Evolutionary conservation across 306 rosid species (phyloP).

Genomic region (Urtica urens): DNA sequence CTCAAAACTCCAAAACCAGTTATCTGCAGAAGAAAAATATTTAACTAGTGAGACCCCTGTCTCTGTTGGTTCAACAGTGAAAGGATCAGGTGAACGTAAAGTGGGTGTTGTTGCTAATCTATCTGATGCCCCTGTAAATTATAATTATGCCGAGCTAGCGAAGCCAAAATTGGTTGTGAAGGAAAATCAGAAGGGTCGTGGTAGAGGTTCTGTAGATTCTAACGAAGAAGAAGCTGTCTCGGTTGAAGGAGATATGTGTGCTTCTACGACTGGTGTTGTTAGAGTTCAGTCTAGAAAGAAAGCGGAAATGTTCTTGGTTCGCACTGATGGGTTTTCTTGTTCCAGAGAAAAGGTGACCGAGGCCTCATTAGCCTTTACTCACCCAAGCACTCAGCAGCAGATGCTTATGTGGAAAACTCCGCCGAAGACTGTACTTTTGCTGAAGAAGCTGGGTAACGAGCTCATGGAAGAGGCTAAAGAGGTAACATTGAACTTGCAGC

Average conservation of each 20-base stretch:
- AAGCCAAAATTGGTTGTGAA: constrained; percentile 26
- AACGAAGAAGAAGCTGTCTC: constrained; percentile 34
- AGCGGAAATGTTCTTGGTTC: constrained; percentile 94
- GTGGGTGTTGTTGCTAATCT: constrained; percentile 16
- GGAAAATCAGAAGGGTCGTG: constrained; percentile 22
- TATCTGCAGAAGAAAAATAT: constrained; percentile 28
- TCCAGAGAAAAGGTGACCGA: constrained; percentile 87
- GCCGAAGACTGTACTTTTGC: constrained; percentile 80
- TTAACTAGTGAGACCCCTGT: constrained; percentile 21
- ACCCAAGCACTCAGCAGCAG: constrained; percentile 97
- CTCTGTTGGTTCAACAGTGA: constrained; percentile 30
- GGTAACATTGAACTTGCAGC: constrained; percentile 26
- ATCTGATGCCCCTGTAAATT: constrained; percentile 18
- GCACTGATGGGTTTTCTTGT: constrained; percentile 92
- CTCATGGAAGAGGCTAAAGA: constrained; percentile 98
- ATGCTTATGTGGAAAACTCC: constrained; percentile 98
- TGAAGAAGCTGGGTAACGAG: constrained; percentile 80
- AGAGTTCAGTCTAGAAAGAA: constrained; percentile 95
- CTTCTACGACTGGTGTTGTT: constrained; percentile 93
- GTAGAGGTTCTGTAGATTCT: constrained; percentile 28
- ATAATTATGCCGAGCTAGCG: constrained; percentile 17
- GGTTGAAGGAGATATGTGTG: constrained; percentile 79
- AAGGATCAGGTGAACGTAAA: constrained; percentile 36
- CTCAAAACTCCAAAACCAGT: constrained; percentile 21
- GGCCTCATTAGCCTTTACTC: constrained; percentile 93